Percentiles rank a stretch among this genome's conserved stretches.
Conservation (phyloP, 768 basidiomycete genomes). For the Tulasnella sp. region DNA sequence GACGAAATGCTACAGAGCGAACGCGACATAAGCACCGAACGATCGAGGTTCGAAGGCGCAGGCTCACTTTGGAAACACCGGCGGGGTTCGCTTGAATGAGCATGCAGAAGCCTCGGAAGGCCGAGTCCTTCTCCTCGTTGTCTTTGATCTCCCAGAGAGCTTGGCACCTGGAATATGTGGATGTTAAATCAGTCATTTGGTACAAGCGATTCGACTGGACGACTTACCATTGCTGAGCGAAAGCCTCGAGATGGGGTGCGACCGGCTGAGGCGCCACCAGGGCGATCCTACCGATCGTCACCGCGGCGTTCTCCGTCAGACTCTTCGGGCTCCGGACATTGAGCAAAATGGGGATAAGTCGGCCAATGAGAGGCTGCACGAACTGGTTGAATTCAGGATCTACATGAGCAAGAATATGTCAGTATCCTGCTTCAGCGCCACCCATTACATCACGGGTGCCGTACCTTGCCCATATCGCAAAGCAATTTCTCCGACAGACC, state of each 20-base stretch:
- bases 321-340: conserved; percentile 91
- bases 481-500: conserved; percentile 99
- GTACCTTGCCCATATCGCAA: conserved; percentile 80
- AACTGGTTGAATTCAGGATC: conserved; percentile 88
- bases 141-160: conserved; percentile 97
- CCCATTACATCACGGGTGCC: conserved; percentile 32
- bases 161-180: conserved; percentile 52
- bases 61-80: conserved; percentile 82
- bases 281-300: conserved; percentile 94
- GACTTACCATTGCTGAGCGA: conserved; percentile 80
- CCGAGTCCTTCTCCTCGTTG: conserved; percentile 99
- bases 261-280: conserved; percentile 86
- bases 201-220: not conserved
- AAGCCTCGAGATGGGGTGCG: conserved; percentile 82
- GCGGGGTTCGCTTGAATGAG: conserved; percentile 92
- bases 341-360: conserved; percentile 88
- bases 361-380: conserved; percentile 79
- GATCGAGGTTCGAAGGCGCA: not conserved
- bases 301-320: conserved; percentile 95
- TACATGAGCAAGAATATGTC: conserved; percentile 43
- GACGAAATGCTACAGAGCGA: conserved; percentile 68
- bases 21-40: conserved; percentile 36
- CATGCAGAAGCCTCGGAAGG: conserved; percentile 95
- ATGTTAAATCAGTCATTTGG: not conserved
- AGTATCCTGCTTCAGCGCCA: not conserved